These are phyloP conservation scores for Xylaria hypoxylon DNA, from an alignment of 2,329 filamentous ascomycete species.

Conservation along the genomic window DNA sequence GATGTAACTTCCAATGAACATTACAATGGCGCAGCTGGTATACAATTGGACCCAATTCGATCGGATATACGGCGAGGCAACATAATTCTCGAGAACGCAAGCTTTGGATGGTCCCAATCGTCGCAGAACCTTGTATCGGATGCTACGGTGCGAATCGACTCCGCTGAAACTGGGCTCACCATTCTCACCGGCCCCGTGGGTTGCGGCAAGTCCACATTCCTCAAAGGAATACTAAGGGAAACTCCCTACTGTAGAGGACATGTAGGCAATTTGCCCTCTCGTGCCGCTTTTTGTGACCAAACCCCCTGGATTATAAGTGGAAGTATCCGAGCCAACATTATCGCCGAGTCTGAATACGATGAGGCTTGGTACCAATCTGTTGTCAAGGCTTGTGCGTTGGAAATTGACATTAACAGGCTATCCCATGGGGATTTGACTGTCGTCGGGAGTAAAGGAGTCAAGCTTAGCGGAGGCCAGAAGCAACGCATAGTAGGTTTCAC, in stretches of 20 bases:
- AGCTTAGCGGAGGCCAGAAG: slow-evolving; percentile 43
- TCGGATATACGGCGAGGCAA: background rate
- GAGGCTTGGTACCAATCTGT: slow-evolving; percentile 46
- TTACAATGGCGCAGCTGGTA: background rate
- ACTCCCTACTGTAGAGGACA: slow-evolving; percentile 17
- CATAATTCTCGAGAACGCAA: slow-evolving; percentile 26
- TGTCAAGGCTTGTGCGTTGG: slow-evolving; percentile 40
- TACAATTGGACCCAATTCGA: background rate
- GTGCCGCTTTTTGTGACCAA: slow-evolving; percentile 32
- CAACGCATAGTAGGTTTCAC: slow-evolving; percentile 38
- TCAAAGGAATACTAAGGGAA: slow-evolving; percentile 31
- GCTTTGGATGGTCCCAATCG: slow-evolving; percentile 33
- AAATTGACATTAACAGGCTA: slow-evolving; percentile 47
- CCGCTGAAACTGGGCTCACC: slow-evolving; percentile 21
- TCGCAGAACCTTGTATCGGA: slow-evolving; percentile 25
- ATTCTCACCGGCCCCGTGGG: slow-evolving; percentile 31
- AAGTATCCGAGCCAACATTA: slow-evolving; percentile 52
- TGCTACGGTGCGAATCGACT: slow-evolving; percentile 17
- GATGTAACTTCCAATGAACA: background rate
- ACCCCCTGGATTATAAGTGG: slow-evolving; percentile 51
- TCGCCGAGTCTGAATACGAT: slow-evolving; percentile 44
- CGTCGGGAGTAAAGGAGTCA: slow-evolving; percentile 41
- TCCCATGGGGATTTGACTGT: slow-evolving; percentile 40
- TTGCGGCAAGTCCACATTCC: slow-evolving; percentile 32
- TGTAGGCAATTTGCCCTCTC: background rate